These are phyloP conservation scores for Fonsecaea multimorphosa DNA, from an alignment of 2,329 filamentous ascomycete species.

Conservation along the genomic window DNA sequence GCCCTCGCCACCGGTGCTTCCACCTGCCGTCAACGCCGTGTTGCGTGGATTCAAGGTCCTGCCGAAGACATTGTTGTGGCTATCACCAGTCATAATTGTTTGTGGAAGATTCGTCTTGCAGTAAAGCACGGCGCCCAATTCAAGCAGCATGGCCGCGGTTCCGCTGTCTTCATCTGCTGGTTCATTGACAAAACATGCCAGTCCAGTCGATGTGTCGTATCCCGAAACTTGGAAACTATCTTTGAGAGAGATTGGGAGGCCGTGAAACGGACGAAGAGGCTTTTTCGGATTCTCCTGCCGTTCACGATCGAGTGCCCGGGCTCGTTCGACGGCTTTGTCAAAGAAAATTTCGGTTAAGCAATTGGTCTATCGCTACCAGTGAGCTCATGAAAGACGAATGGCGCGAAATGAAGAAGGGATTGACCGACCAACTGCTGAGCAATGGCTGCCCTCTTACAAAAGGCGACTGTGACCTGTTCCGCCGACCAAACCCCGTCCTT, in stretches of 20 bases:
- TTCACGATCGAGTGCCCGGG: conserved; percentile 65
- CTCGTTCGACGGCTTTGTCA: conserved; percentile 51
- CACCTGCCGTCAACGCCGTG: conserved; percentile 64
- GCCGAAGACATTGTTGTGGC: conserved; percentile 64
- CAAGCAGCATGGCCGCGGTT: conserved; percentile 39
- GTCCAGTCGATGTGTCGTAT: conserved; percentile 42
- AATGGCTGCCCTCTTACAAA: conserved; percentile 50
- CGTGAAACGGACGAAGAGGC: conserved; percentile 23
- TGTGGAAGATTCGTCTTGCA: conserved; percentile 61
- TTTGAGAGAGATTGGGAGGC: conserved; percentile 34
- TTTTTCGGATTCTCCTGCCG: conserved; percentile 53
- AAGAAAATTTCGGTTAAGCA: conserved; percentile 55
- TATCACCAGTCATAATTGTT: conserved; percentile 56
- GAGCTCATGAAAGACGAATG: background rate
- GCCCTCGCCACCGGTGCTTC: conserved; percentile 69
- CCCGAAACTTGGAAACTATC: conserved; percentile 42
- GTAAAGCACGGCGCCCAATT: conserved; percentile 57
- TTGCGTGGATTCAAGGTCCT: conserved; percentile 69
- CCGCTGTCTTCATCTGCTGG: conserved; percentile 38
- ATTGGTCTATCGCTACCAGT: conserved; percentile 23
- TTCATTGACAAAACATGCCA: conserved; percentile 37
- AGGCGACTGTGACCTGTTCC: conserved; percentile 49
- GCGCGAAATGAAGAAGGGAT: conserved; percentile 44
- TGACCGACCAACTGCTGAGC: conserved; percentile 57
- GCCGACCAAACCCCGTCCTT: conserved; percentile 25